These are phyloP conservation scores for Stevia rebaudiana DNA, from an alignment of 140 eudicot genomes.

Conservation along the genomic window DNA sequence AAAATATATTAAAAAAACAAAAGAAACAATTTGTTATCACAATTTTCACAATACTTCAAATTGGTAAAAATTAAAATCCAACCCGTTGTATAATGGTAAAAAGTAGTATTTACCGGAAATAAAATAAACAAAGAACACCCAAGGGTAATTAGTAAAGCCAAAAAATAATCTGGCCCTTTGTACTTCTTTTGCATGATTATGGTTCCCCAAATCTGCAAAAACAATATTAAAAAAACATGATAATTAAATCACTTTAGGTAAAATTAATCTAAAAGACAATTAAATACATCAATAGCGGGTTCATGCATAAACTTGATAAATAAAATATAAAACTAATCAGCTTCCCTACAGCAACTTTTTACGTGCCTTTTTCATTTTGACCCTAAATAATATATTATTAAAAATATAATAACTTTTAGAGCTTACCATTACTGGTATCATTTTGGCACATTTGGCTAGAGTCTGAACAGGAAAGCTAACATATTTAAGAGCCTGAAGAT, in stretches of 20 bases:
- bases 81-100: not conserved
- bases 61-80: slow-evolving; percentile 8
- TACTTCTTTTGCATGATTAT: slow-evolving; percentile 89
- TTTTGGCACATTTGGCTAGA: slow-evolving; percentile 94
- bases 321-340: too few relatives aligned
- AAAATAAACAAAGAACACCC: slow-evolving; percentile 88
- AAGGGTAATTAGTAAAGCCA: slow-evolving; percentile 75
- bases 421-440: slow-evolving; percentile 99
- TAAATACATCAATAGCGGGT: not conserved
- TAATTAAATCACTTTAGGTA: not conserved
- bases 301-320: not conserved
- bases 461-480: slow-evolving; percentile 99
- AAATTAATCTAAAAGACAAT: not conserved
- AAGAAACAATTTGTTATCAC: not conserved
- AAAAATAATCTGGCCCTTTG: slow-evolving; percentile 74
- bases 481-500: slow-evolving; percentile 90
- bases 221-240: not conserved
- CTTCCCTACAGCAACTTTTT: not conserved
- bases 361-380: not conserved
- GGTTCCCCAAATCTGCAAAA: slow-evolving; percentile 96
- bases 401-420: too few relatives aligned
- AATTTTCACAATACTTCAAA: not conserved
- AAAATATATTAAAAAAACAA: too few relatives aligned
- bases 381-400: too few relatives aligned
- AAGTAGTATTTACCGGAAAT: slow-evolving; percentile 54